Percentiles rank a stretch among this genome's conserved stretches.
These are phyloP conservation scores for Pogostemon cablin DNA, from an alignment of 257 asterid genomes.

Conservation along the genomic window DNA sequence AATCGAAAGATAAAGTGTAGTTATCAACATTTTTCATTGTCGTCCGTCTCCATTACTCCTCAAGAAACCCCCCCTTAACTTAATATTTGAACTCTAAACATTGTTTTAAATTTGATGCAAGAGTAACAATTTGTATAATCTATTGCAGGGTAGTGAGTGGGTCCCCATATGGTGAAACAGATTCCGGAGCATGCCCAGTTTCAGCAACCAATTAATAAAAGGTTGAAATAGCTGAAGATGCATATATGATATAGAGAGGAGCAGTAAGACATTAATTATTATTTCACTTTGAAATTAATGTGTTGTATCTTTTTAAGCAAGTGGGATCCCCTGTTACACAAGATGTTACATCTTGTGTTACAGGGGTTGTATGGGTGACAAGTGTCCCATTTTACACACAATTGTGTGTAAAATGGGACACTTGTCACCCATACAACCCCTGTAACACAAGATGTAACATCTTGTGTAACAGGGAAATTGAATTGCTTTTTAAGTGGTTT, in stretches of 20 bases:
- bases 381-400: too few relatives aligned
- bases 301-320: slow-evolving; percentile 3
- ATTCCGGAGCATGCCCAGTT: slow-evolving; percentile 49
- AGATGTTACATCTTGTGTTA: too few relatives aligned
- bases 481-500: not conserved
- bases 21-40: too few relatives aligned
- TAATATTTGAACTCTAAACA: not conserved
- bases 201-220: slow-evolving; percentile 41
- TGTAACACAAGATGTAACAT: too few relatives aligned
- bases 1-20: too few relatives aligned
- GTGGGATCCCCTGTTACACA: too few relatives aligned
- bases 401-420: too few relatives aligned
- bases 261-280: slow-evolving; percentile 22
- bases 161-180: slow-evolving; percentile 58
- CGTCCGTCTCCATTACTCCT: too few relatives aligned
- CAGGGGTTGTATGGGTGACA: too few relatives aligned
- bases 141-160: slow-evolving; percentile 52
- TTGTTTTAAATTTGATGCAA: not conserved
- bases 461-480: too few relatives aligned
- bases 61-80: not conserved
- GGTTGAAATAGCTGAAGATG: slow-evolving; percentile 25
- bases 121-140: not conserved
- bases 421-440: too few relatives aligned
- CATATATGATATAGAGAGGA: slow-evolving; percentile 36
- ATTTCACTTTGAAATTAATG: slow-evolving; percentile 21